Percentiles rank a stretch among this genome's conserved stretches.
phyloP scores from a whole-genome alignment of 805 yeast species.

The Yarrowia deformans region DNA sequence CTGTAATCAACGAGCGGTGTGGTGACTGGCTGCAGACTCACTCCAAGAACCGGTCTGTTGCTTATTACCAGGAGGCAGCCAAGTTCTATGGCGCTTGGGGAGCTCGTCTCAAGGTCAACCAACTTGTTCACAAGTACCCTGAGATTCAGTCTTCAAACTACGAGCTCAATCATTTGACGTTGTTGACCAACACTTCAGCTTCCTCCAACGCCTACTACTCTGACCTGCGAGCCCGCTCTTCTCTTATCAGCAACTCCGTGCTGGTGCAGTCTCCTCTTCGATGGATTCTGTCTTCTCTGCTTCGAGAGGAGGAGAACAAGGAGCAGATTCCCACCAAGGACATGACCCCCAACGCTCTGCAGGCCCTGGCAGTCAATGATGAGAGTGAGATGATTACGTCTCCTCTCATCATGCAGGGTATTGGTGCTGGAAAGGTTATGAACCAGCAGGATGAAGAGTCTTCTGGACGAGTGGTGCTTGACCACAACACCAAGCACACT shows the following conservation, averaged over 20 bases:
- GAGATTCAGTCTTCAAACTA: slow-evolving; percentile 47
- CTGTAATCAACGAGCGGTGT: slow-evolving; percentile 55
- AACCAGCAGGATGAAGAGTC: slow-evolving; percentile 12
- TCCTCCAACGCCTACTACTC: slow-evolving; percentile 34
- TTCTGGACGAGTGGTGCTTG: slow-evolving; percentile 22
- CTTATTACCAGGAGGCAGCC: slow-evolving; percentile 53
- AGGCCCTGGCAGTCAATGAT: slow-evolving; percentile 19
- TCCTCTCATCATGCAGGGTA: slow-evolving; percentile 36
- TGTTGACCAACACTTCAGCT: slow-evolving; percentile 26
- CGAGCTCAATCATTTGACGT: slow-evolving; percentile 24
- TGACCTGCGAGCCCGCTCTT: slow-evolving; percentile 27
- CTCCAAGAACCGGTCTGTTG: slow-evolving; percentile 53
- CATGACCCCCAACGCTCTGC: slow-evolving; percentile 17
- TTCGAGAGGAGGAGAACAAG: slow-evolving; percentile 44
- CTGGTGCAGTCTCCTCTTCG: slow-evolving; percentile 46
- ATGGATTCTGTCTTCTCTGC: slow-evolving; percentile 48
- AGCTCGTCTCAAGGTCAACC: slow-evolving; percentile 43
- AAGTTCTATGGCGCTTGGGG: slow-evolving; percentile 45
- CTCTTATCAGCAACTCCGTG: slow-evolving; percentile 41
- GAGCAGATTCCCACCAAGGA: slow-evolving; percentile 26
- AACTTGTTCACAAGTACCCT: slow-evolving; percentile 47
- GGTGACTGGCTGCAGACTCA: slow-evolving; percentile 47
- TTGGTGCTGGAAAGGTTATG: slow-evolving; percentile 36
- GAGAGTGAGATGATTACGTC: slow-evolving; percentile 23
- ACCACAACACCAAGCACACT: slow-evolving; percentile 29